Base-by-base conservation (phyloP, 805 yeast genomes). In the Wickerhamiella allomyrinae region DNA sequence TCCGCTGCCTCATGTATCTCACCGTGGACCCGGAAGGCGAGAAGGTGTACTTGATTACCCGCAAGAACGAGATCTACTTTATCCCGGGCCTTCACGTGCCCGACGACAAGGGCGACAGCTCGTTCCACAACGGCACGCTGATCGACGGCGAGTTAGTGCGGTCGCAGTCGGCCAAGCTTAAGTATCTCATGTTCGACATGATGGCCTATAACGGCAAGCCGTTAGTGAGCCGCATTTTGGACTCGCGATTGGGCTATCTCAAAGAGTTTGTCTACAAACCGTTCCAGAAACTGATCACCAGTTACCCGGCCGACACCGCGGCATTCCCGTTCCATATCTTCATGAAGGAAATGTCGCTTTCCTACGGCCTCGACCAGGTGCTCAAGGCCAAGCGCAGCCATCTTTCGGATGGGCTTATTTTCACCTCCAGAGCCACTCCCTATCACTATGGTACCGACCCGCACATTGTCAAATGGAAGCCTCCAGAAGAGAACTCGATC, bases 121-220 rank as follows among this genome's bases (percentile, higher is more conserved):
- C 75, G 1, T 77, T 76, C 49, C 96, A 87, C 52, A 80, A 79
- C 49, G 95, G 95, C 3, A 81, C 95, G 0, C 65, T 91, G 7
- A 70, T 91, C 7, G 99, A 91, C 61, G 99, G 99, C 3, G 99
- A 91, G 62, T 69, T 91, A 41, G 95, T 91, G 3, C 61, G 76
- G 49, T 49, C 58, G 11, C 42, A 41, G 15, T 49, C 46, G 20
- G 68, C 73, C 6, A 76, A 47, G 14, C 61, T 81, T 45, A 70
- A 93, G 53, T 91, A 76, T 57, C 67, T 91, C 42, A 84, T 87
- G 66, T 91, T 93, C 60, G 99, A 91, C 58, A 82, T 95, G 52
- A 66, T 91, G 42, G 84, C 89, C 0, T 69, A 85, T 50, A 86
- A 89, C 59, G 87, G 86, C 42, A 70, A 73, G 47, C 67, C 74